phyloP scores from a whole-genome alignment of 2,329 filamentous ascomycete genomes.

The Anisogramma anomala region DNA sequence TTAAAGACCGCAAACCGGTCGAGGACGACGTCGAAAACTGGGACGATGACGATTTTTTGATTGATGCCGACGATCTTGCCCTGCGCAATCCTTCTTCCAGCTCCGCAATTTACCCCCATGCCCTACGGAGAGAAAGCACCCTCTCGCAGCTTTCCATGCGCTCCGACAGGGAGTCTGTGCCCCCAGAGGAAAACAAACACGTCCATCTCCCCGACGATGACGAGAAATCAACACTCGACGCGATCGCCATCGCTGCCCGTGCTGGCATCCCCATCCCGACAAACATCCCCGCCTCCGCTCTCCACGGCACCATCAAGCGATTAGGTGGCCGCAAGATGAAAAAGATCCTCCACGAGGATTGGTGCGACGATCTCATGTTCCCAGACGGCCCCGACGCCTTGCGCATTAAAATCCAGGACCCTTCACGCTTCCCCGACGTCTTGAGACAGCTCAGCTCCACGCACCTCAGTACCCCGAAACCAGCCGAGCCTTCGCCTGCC shows the following conservation, averaged over 20 bases:
- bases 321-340: slow-evolving; percentile 65
- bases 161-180: slow-evolving; percentile 67
- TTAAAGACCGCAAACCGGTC: slow-evolving; percentile 42
- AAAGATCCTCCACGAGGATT: slow-evolving; percentile 66
- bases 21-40: slow-evolving; percentile 61
- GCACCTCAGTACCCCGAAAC: slow-evolving; percentile 40
- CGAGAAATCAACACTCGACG: slow-evolving; percentile 69
- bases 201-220: slow-evolving; percentile 76
- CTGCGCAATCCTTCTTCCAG: slow-evolving; percentile 40
- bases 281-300: slow-evolving; percentile 76
- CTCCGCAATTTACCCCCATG: slow-evolving; percentile 29
- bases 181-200: slow-evolving; percentile 79
- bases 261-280: slow-evolving; percentile 85
- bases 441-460: slow-evolving; percentile 53
- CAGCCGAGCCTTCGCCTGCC: slow-evolving; percentile 2
- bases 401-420: slow-evolving; percentile 53
- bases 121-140: slow-evolving; percentile 58
- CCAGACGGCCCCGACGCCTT: slow-evolving; percentile 47
- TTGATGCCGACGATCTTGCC: slow-evolving; percentile 55
- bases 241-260: slow-evolving; percentile 75
- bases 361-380: slow-evolving; percentile 67
- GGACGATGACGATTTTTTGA: slow-evolving; percentile 66
- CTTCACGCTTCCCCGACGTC: slow-evolving; percentile 52
- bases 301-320: slow-evolving; percentile 85
- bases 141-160: slow-evolving; percentile 74